Evolutionary conservation across 495 filamentous ascomycete genomes (phyloP).

Genomic region (Collariella sp.): DNA sequence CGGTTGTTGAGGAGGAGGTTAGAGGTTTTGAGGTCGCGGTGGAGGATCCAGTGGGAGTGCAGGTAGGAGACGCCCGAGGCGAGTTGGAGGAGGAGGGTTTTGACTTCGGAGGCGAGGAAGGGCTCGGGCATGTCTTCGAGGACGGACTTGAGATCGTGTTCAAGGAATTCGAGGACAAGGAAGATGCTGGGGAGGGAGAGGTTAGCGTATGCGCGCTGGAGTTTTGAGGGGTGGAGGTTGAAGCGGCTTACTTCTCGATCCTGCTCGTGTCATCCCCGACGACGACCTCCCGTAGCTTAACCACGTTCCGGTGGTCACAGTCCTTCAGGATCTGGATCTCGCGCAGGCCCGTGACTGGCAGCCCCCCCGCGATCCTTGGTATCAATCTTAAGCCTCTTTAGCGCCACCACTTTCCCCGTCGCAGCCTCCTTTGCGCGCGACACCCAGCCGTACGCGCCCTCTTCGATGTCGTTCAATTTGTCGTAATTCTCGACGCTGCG

Average conservation of each 20-base stretch:
- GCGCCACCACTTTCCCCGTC: slow-evolving; percentile 79
- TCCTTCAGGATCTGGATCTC: slow-evolving; percentile 62
- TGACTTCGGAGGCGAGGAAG: slow-evolving; percentile 87
- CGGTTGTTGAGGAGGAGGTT: slow-evolving; percentile 95
- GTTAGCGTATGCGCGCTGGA: neutral
- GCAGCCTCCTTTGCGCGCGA: slow-evolving; percentile 70
- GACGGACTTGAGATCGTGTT: slow-evolving; percentile 93
- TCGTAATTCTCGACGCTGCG: slow-evolving; percentile 85
- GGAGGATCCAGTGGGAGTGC: slow-evolving; percentile 85
- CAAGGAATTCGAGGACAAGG: slow-evolving; percentile 95
- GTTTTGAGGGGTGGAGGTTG: neutral
- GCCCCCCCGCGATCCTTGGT: slow-evolving; percentile 64
- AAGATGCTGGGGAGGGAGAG: slow-evolving; percentile 53
- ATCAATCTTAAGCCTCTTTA: slow-evolving; percentile 94
- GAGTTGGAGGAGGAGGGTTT: slow-evolving; percentile 81
- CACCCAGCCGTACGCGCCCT: slow-evolving; percentile 93
- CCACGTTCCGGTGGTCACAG: slow-evolving; percentile 62
- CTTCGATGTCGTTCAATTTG: slow-evolving; percentile 91
- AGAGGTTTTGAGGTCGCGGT: slow-evolving; percentile 93
- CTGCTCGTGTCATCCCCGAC: slow-evolving; percentile 57
- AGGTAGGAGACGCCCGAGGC: slow-evolving; percentile 75
- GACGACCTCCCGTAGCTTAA: slow-evolving; percentile 75
- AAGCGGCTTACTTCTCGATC: slow-evolving; percentile 57
- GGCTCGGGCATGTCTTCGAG: slow-evolving; percentile 91
- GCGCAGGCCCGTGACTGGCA: slow-evolving; percentile 84